Evolutionary conservation across 257 asterid genomes (phyloP).

Genomic region (Gynochthodes officinalis): DNA sequence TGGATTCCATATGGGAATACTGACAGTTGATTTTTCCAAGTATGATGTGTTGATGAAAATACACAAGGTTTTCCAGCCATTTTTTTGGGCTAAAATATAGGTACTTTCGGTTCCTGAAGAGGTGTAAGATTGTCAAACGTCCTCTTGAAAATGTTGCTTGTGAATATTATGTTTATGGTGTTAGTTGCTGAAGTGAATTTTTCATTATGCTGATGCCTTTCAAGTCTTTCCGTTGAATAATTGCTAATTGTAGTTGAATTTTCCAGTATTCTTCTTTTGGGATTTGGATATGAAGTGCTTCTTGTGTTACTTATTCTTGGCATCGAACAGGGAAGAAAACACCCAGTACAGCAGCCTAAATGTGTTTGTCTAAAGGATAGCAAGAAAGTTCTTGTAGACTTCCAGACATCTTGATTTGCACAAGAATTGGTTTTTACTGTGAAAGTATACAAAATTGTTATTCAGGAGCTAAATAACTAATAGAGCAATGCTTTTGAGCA

Average conservation of each 20-base stretch:
- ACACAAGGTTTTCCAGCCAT: neutral
- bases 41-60: neutral
- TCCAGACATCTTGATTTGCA: neutral
- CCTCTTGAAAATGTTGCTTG: neutral
- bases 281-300: neutral
- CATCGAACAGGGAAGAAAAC: too few relatives aligned
- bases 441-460: neutral
- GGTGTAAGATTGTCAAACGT: neutral
- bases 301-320: neutral
- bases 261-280: neutral
- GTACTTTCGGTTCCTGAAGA: neutral
- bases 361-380: neutral
- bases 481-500: neutral
- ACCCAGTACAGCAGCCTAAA: neutral
- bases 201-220: neutral
- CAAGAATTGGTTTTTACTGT: neutral
- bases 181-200: neutral
- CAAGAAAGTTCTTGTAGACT: neutral
- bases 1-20: constrained; percentile 6
- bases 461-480: neutral
- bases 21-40: neutral
- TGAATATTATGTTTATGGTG: neutral
- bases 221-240: neutral
- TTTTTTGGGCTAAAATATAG: neutral
- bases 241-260: neutral